Percentiles rank a stretch among this genome's conserved stretches.
These are phyloP conservation scores for Combretum micranthum DNA, from an alignment of 345 rosid species.

Conservation along the genomic window DNA sequence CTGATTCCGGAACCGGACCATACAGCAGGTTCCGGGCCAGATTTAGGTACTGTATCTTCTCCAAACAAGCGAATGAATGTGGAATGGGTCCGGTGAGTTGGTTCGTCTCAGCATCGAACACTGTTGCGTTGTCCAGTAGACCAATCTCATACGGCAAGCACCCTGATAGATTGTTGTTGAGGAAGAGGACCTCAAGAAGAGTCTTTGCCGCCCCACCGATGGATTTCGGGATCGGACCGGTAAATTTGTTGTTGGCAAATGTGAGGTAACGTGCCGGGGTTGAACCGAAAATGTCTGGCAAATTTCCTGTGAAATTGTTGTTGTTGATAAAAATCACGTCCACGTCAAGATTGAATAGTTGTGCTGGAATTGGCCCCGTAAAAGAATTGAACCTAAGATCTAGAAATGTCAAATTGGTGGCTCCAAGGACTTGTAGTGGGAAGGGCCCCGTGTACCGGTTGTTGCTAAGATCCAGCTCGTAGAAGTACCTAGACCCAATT, in stretches of 20 bases:
- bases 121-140: constrained; percentile 33
- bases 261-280: constrained; percentile 51
- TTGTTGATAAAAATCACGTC: constrained; percentile 65
- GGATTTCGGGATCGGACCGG: constrained; percentile 54
- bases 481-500: constrained; percentile 1
- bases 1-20: too few species aligned
- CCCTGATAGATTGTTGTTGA: constrained; percentile 43
- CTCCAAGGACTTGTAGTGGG: constrained; percentile 29
- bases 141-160: constrained; percentile 63
- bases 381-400: constrained; percentile 57
- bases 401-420: constrained; percentile 43
- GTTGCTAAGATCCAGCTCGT: constrained; percentile 53
- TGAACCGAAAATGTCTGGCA: constrained; percentile 43
- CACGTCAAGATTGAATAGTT: constrained; percentile 44
- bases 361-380: constrained; percentile 49
- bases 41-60: constrained; percentile 28
- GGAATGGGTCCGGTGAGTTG: constrained; percentile 43
- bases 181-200: constrained; percentile 44
- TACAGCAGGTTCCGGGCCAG: constrained; percentile 23
- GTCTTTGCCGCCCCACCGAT: constrained; percentile 47
- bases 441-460: constrained; percentile 54
- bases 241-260: constrained; percentile 48
- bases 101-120: constrained; percentile 42
- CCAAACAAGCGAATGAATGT: constrained; percentile 22
- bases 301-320: constrained; percentile 40